phyloP scores from a whole-genome alignment of 495 filamentous ascomycete genomes.

The Polyplosphaeria fusca region DNA sequence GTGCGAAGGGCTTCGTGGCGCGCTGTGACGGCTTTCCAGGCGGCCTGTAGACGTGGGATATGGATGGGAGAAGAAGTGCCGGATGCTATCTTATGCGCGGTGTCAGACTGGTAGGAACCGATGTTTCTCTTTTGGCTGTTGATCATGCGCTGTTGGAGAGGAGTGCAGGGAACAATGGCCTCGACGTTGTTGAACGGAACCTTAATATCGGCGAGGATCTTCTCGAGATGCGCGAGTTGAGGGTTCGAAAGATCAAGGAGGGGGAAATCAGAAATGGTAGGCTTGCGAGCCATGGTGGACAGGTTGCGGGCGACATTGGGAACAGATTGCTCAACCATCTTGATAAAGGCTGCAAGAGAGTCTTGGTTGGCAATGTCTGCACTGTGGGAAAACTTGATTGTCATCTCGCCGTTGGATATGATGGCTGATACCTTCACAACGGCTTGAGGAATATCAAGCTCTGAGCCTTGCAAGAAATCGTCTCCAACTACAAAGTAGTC shows the following conservation, averaged over 20 bases:
- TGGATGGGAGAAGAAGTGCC: constrained; percentile 37
- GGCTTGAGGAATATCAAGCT: neutral
- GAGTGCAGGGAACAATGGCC: constrained; percentile 46
- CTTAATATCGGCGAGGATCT: constrained; percentile 40
- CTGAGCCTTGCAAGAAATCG: neutral
- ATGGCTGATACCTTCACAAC: constrained; percentile 60
- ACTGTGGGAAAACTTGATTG: constrained; percentile 62
- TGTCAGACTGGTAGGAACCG: constrained; percentile 48
- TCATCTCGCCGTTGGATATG: constrained; percentile 58
- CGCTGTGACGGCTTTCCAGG: constrained; percentile 53
- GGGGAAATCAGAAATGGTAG: constrained; percentile 46
- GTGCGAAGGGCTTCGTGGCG: constrained; percentile 56
- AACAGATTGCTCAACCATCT: constrained; percentile 55
- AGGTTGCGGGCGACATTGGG: constrained; percentile 50
- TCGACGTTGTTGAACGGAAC: constrained; percentile 45
- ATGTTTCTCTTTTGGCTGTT: constrained; percentile 49
- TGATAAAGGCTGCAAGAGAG: constrained; percentile 56
- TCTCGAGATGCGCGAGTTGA: constrained; percentile 45
- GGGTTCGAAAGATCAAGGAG: constrained; percentile 39
- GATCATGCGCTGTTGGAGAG: constrained; percentile 47
- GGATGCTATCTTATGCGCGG: constrained; percentile 47
- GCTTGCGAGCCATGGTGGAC: constrained; percentile 46
- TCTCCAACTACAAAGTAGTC: constrained; percentile 4
- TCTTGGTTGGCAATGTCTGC: constrained; percentile 55
- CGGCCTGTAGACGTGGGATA: constrained; percentile 42